These are phyloP conservation scores for Grosmannia huntii DNA, from an alignment of 2,329 filamentous ascomycete genomes.

Conservation along the genomic window DNA sequence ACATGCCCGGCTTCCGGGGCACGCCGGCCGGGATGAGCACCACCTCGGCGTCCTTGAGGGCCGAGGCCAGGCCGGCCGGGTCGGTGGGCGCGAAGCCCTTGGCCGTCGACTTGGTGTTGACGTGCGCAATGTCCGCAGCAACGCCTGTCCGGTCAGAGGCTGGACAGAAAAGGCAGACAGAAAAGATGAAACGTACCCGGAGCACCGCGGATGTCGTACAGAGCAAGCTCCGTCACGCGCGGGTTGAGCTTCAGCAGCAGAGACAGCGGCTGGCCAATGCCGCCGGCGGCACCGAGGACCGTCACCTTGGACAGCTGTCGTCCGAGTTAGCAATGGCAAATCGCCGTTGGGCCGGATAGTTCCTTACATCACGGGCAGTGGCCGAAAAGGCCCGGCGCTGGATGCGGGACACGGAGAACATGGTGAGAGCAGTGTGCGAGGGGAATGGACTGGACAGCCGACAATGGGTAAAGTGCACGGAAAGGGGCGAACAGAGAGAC, in stretches of 20 bases:
- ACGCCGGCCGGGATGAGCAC: conserved; percentile 98
- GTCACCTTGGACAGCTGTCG: conserved; percentile 86
- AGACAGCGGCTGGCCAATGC: conserved; percentile 96
- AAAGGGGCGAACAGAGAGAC: background rate
- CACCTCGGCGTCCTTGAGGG: conserved; percentile 79
- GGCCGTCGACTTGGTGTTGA: conserved; percentile 97
- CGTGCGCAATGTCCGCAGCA: conserved; percentile 92
- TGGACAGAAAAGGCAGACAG: background rate
- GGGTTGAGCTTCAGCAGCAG: conserved; percentile 98
- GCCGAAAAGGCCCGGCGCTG: conserved; percentile 74
- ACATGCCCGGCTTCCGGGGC: conserved; percentile 98
- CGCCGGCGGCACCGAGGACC: conserved; percentile 91
- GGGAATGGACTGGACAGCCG: background rate
- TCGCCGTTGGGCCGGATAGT: conserved; percentile 9
- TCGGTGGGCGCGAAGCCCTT: conserved; percentile 77
- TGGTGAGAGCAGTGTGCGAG: conserved; percentile 19
- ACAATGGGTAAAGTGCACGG: background rate
- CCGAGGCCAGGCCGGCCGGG: conserved; percentile 59
- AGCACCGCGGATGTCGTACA: conserved; percentile 93
- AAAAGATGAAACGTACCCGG: conserved; percentile 54
- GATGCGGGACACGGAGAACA: conserved; percentile 62
- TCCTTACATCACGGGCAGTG: conserved; percentile 60
- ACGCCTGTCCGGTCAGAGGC: conserved; percentile 50
- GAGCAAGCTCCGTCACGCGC: conserved; percentile 79
- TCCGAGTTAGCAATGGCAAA: background rate